Evolutionary conservation across 2,329 filamentous ascomycete species (phyloP).

Genomic region (Didymella lethalis): DNA sequence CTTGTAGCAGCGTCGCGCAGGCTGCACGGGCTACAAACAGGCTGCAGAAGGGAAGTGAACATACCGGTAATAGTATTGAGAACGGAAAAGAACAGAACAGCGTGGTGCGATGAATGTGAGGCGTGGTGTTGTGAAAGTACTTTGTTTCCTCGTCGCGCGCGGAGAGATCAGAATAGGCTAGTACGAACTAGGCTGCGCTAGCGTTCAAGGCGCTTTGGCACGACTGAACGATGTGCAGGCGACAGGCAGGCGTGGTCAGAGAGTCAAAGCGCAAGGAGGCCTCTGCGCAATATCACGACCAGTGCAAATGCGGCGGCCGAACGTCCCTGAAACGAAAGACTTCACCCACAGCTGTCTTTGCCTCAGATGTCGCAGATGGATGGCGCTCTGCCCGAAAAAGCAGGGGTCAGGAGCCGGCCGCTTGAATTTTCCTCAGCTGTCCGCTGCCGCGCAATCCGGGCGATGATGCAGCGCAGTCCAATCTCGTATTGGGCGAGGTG

Average conservation of each 20-base stretch:
- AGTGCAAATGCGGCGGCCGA: constrained; percentile 16
- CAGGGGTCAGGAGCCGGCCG: constrained; percentile 19
- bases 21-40: constrained; percentile 29
- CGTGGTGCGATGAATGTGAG: constrained; percentile 40
- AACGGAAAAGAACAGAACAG: constrained; percentile 35
- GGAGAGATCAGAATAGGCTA: constrained; percentile 40
- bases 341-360: constrained; percentile 14
- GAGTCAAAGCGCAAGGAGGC: constrained; percentile 20
- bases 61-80: constrained; percentile 43
- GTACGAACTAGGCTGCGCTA: constrained; percentile 18
- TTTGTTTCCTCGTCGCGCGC: constrained; percentile 48
- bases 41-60: constrained; percentile 30
- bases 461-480: constrained; percentile 13
- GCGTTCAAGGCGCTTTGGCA: constrained; percentile 17
- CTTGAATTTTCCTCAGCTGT: constrained; percentile 21
- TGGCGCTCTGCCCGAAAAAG: constrained; percentile 11
- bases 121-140: constrained; percentile 47
- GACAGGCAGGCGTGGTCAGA: constrained; percentile 15
- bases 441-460: constrained; percentile 22
- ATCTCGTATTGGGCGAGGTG: constrained; percentile 16
- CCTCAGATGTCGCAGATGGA: constrained; percentile 16
- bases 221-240: constrained; percentile 22
- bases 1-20: constrained; percentile 33
- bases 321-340: constrained; percentile 19
- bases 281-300: constrained; percentile 22